Evolutionary conservation across 2,329 filamentous ascomycete species (phyloP).

Genomic region (Cladosporium sp.): DNA sequence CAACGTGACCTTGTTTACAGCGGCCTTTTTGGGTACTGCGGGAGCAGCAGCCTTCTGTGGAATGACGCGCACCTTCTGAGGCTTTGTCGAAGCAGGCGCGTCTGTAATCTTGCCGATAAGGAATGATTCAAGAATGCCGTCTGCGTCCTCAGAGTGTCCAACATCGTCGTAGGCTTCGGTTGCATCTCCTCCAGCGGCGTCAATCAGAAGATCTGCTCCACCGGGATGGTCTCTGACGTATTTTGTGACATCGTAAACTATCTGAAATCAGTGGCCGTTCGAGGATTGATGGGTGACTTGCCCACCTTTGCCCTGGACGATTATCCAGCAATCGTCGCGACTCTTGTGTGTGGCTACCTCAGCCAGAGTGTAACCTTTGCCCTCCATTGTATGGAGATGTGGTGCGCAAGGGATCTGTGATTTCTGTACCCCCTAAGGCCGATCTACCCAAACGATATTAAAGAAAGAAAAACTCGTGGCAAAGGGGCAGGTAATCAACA

Average conservation of each 20-base stretch:
- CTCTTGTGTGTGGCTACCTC: conserved; percentile 95
- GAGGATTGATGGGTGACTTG: not conserved
- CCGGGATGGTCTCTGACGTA: conserved; percentile 96
- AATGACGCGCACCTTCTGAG: conserved; percentile 6
- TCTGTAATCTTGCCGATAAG: conserved; percentile 32
- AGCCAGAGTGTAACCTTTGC: conserved; percentile 42
- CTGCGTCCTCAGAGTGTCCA: conserved; percentile 48
- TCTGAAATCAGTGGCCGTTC: not conserved
- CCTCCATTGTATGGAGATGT: not conserved
- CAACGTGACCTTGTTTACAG: conserved; percentile 64
- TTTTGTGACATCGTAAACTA: conserved; percentile 78
- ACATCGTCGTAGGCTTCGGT: conserved; percentile 87
- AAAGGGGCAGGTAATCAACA: too few species aligned
- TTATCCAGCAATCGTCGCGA: conserved; percentile 93
- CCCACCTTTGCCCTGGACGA: conserved; percentile 68
- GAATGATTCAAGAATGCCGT: conserved; percentile 35
- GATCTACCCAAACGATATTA: too few species aligned
- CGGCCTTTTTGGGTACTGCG: conserved; percentile 49
- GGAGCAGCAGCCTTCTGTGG: not conserved
- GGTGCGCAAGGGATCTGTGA: too few species aligned
- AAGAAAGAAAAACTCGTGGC: too few species aligned
- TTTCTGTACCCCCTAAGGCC: too few species aligned
- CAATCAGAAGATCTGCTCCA: conserved; percentile 87
- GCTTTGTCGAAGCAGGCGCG: not conserved
- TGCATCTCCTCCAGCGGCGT: conserved; percentile 92